Evolutionary conservation across 225 moss, liverwort and hornwort genomes (phyloP), one percentile per base, ranked within the genome.

Genomic region (Lunularia cruciata): DNA sequence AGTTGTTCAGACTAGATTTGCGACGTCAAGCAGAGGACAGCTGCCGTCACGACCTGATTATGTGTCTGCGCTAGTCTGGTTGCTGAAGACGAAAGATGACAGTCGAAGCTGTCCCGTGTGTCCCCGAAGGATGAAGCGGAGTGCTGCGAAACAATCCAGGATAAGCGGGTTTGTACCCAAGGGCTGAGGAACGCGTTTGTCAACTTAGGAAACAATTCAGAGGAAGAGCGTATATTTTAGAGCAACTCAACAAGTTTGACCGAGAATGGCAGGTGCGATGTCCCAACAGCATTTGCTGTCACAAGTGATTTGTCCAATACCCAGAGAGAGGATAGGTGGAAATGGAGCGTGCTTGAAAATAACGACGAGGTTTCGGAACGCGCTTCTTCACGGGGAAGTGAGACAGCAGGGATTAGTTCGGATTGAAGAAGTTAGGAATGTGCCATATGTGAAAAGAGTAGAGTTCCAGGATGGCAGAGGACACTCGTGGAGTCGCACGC

Each of bases 401-500:
- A 31, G 53, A 20, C 30, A 40, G n/a, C 40, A 37, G 35, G 33
- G 45, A 53, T 31, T 42, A 2, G 18, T 56, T 42, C 25, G 34
- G 3, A 40, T 22, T 75, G 60, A 33, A 7, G 63, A 37, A 22
- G 28, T 40, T 7, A n/a, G 18, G 33, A 39, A 57, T 47, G 12
- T 38, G 49, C 37, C 59, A 75, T 39, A 19, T 6, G 46, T 28
- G 6, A n/a, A 6, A 15, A 28, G 14, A 16, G 7, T 49, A 9
- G 27, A 47, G 16, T 14, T 1, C 30, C 45, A 28, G 63, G 28
- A 46, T 23, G 28, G 0, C 39, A 25, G 46, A 19, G 39, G 65
- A 51, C 47, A 58, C 47, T 48, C 56, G 57, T 30, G 23, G 25
- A 55, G 65, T 23, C 63, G 72, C 28, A 67, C 63, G 16, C 67